A percentile compares a stretch with the other conserved stretches of the same genome.
Evolutionary conservation across 371 early-diverging fungal species (phyloP).

Genomic region (Syncephalastrum contaminatum): DNA sequence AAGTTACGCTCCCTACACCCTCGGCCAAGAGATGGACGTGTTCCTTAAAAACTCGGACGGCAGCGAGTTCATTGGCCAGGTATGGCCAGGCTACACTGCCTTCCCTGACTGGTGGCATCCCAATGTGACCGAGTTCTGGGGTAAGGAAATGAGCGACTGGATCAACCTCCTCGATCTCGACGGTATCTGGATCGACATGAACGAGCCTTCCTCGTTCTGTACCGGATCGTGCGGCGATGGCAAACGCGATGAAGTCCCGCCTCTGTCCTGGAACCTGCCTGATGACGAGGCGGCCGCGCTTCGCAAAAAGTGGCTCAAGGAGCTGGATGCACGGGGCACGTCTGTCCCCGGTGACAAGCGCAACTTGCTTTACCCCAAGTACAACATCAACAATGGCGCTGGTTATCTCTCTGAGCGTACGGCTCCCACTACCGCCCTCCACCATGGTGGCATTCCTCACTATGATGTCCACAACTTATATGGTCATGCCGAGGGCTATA

Average conservation of each 20-base stretch:
- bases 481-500: constrained; percentile 55
- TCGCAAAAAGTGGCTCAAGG: no score
- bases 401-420: constrained; percentile 55
- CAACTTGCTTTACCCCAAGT: constrained; percentile 37
- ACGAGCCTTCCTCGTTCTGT: constrained; percentile 65
- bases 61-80: constrained; percentile 45
- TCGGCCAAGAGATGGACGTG: constrained; percentile 39
- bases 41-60: constrained; percentile 54
- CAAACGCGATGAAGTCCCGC: constrained; percentile 27
- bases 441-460: constrained; percentile 52
- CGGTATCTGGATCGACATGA: constrained; percentile 73
- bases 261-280: constrained; percentile 31
- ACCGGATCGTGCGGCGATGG: constrained; percentile 24
- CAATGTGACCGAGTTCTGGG: constrained; percentile 15
- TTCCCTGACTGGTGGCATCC: constrained; percentile 30
- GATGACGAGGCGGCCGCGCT: background rate
- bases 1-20: constrained; percentile 41
- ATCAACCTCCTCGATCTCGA: constrained; percentile 17
- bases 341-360: constrained; percentile 22
- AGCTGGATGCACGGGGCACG: constrained; percentile 6
- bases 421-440: constrained; percentile 55
- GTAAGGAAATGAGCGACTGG: constrained; percentile 21
- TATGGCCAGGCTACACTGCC: constrained; percentile 61
- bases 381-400: constrained; percentile 36
- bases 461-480: constrained; percentile 70